These are phyloP conservation scores for Chrysoporthe austroafricana DNA, from an alignment of 2,329 filamentous ascomycete genomes.

Conservation along the genomic window DNA sequence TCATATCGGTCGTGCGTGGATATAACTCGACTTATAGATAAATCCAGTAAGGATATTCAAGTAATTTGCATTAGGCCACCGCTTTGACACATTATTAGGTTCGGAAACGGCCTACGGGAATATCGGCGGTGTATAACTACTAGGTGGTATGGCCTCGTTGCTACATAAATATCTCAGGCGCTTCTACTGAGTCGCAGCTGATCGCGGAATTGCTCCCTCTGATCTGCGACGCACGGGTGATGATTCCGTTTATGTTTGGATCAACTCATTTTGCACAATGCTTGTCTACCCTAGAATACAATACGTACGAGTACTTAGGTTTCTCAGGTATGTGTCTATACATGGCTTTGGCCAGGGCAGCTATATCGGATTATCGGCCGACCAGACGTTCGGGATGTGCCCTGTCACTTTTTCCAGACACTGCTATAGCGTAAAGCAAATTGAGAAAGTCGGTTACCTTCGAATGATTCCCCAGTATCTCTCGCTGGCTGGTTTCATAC, in stretches of 20 bases:
- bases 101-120: not conserved
- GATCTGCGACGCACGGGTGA: not conserved
- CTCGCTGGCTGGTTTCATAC: not conserved
- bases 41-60: not conserved
- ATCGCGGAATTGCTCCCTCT: not conserved
- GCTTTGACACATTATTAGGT: not conserved
- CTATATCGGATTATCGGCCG: not conserved
- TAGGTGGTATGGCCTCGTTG: not conserved
- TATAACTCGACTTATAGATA: not conserved
- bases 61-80: not conserved
- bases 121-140: not conserved
- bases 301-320: not conserved
- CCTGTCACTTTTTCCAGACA: not conserved
- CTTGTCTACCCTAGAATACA: not conserved
- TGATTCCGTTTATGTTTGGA: not conserved
- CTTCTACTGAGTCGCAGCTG: not conserved
- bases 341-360: not conserved
- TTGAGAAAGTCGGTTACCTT: not conserved
- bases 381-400: not conserved
- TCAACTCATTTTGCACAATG: not conserved
- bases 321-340: not conserved
- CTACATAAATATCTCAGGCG: not conserved
- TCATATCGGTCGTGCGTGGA: not conserved
- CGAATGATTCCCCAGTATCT: not conserved
- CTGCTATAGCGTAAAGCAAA: not conserved